These are phyloP conservation scores for Solanum chmielewskii DNA, from an alignment of 257 asterid genomes.

Conservation along the genomic window DNA sequence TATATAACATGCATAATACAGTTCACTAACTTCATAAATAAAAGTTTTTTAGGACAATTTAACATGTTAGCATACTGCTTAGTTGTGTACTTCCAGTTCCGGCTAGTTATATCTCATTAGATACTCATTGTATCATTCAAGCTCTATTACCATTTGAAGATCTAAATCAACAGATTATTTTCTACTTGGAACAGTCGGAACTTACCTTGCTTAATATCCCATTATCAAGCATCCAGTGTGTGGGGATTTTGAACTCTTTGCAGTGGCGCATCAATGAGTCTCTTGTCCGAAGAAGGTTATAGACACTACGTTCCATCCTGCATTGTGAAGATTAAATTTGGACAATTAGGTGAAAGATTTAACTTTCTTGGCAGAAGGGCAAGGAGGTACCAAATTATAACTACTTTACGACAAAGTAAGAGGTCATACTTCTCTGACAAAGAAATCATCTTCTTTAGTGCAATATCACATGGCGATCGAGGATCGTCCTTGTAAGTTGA, in stretches of 20 bases:
- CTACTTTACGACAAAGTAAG: neutral
- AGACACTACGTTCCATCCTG: constrained; percentile 80
- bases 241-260: constrained; percentile 73
- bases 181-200: neutral
- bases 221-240: constrained; percentile 78
- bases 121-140: neutral
- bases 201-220: constrained; percentile 80
- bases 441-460: constrained; percentile 64
- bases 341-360: neutral
- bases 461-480: constrained; percentile 55
- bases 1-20: neutral
- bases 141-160: neutral
- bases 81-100: neutral
- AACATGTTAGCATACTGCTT: neutral
- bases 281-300: constrained; percentile 58
- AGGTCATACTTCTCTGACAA: constrained; percentile 69
- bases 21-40: neutral
- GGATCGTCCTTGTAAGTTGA: constrained; percentile 51
- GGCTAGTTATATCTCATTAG: neutral
- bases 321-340: neutral
- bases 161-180: neutral
- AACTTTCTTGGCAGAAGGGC: neutral
- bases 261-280: constrained; percentile 60
- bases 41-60: neutral
- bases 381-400: neutral